Evolutionary conservation across 495 filamentous ascomycete species (phyloP), one percentile per base, ranked within the genome.

Genomic region (Xeromyces bisporus): DNA sequence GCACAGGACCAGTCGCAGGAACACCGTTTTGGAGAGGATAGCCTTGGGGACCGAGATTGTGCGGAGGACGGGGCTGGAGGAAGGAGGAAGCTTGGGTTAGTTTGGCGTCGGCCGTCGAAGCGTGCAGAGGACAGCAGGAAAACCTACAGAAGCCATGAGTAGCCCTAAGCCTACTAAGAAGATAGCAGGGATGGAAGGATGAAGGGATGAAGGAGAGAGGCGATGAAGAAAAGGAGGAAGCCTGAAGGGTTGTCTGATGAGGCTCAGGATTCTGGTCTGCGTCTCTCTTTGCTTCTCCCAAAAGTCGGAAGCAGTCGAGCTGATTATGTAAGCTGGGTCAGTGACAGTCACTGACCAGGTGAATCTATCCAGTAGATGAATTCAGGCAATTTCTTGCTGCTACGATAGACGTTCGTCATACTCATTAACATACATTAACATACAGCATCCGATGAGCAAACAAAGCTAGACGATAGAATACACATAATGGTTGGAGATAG

Each of bases 91-190:
- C 18, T 16, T 39, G 40, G 41, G 15, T 36, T 18, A 29, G 20
- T 17, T 12, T 9, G 20, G n/a, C n/a, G n/a, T 10, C 20, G 11
- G 23, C 18, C 15, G 39, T 26, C 26, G 32, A 26, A 23, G 16
- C 23, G 24, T 18, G 10, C 15, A 29, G 35, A 34, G 11, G 26
- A 33, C 32, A 18, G 35, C 31, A 41, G 39, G 37, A 43, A 32
- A 43, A 68, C 64, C 43, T 49, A 68, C 64, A 42, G 66, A 68
- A 61, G 66, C 64, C 66, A 71, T 71, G 50, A 37, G 43, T 42
- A 26, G 40, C 28, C 26, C 23, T 37, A 13, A 12, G n/a, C 32
- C 27, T 37, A 33, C 21, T 41, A 28, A 27, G 20, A 26, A 23
- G 20, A 31, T 33, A 18, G 38, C 18, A 38, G 38, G 41, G 38